Evolutionary conservation across 345 rosid genomes (phyloP).

Genomic region (Brassica napus): DNA sequence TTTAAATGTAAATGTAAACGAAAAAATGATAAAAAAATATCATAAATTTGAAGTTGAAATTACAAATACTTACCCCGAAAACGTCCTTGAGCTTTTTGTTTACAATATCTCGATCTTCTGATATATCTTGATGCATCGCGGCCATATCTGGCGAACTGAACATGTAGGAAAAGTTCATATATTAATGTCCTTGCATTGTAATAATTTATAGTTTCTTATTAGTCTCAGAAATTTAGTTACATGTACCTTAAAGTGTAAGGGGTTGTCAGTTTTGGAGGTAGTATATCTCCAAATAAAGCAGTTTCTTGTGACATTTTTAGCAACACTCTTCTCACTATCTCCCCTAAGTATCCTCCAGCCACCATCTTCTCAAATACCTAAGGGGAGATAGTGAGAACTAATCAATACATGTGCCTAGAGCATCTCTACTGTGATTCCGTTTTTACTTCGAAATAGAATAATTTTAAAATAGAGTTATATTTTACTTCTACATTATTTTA

Average conservation of each 20-base stretch:
- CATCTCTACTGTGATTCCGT: too few species aligned
- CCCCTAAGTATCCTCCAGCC: slow-evolving; percentile 70
- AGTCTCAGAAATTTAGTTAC: not conserved
- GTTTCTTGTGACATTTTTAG: slow-evolving; percentile 60
- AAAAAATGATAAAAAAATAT: not conserved
- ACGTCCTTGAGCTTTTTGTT: slow-evolving; percentile 52
- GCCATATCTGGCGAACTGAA: slow-evolving; percentile 64
- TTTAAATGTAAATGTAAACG: too few species aligned
- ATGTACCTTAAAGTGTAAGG: slow-evolving; percentile 57
- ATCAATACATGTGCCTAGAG: not conserved
- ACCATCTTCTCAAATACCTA: slow-evolving; percentile 62
- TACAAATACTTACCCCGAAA: slow-evolving; percentile 43
- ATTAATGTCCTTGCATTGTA: not conserved
- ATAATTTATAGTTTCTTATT: not conserved
- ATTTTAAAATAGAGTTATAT: too few species aligned
- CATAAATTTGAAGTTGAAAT: not conserved
- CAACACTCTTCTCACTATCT: slow-evolving; percentile 70
- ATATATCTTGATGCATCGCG: slow-evolving; percentile 74
- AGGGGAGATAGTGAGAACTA: too few species aligned
- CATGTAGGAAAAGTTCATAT: not conserved
- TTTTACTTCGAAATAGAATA: too few species aligned
- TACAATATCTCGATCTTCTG: slow-evolving; percentile 50
- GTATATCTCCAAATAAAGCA: slow-evolving; percentile 52
- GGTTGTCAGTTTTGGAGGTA: slow-evolving; percentile 51
- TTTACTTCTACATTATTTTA: too few species aligned